These are phyloP conservation scores for Phylloporus sp. DNA, from an alignment of 768 basidiomycete genomes.

Conservation along the genomic window DNA sequence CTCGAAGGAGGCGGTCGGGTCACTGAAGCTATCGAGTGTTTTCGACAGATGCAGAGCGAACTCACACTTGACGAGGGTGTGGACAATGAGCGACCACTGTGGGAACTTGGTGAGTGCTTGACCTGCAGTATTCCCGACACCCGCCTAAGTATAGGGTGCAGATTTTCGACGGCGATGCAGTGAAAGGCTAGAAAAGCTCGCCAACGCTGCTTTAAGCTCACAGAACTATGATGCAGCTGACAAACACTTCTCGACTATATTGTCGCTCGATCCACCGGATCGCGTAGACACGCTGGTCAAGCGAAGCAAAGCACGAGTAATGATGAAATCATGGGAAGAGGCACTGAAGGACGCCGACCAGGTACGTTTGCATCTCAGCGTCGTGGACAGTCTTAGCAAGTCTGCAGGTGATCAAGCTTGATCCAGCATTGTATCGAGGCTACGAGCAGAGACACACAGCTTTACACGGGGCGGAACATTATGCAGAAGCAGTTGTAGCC, in stretches of 20 bases:
- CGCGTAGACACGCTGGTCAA: too few species aligned
- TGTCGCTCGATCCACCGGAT: too few species aligned
- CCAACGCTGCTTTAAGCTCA: background rate
- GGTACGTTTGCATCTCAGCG: background rate
- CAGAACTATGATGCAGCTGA: background rate
- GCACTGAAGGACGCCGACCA: background rate
- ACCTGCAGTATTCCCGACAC: too few species aligned
- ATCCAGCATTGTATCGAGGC: background rate
- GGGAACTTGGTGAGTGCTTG: background rate
- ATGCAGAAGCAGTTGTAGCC: background rate
- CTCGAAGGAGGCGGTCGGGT: too few species aligned
- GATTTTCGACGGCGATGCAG: background rate
- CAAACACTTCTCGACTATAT: background rate
- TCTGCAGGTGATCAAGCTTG: background rate
- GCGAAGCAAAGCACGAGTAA: too few species aligned
- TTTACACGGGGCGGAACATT: background rate
- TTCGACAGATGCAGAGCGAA: too few species aligned
- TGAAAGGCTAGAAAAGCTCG: too few species aligned
- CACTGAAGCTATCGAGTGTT: too few species aligned
- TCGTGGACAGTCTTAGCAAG: background rate
- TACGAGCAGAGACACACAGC: constrained; percentile 6
- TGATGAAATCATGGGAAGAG: too few species aligned
- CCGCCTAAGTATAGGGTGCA: background rate
- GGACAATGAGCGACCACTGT: too few species aligned
- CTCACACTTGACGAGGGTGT: background rate